Conservation (phyloP, 169 alveolate genomes). For the Theileria luwenshuni region DNA sequence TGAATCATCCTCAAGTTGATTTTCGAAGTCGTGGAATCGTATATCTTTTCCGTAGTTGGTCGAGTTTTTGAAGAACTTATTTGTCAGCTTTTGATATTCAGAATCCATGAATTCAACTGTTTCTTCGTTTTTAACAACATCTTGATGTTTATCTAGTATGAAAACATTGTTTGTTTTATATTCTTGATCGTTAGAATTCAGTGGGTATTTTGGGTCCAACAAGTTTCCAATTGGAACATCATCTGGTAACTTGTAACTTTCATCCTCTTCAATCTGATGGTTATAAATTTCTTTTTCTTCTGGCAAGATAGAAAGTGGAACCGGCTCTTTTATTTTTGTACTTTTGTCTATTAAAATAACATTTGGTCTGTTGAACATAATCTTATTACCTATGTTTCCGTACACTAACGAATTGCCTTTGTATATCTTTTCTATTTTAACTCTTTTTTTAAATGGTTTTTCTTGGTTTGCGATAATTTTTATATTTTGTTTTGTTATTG, state of each 20-base stretch:
- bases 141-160: conserved; percentile 1
- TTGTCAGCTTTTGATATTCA: conserved; percentile 1
- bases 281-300: background rate
- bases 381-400: conserved; percentile 15
- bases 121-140: background rate
- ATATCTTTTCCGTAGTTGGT: conserved; percentile 17
- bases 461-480: background rate
- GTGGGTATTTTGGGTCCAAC: conserved; percentile 1
- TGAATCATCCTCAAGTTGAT: conserved; percentile 5
- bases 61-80: conserved; percentile 1
- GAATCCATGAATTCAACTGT: conserved; percentile 4
- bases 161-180: background rate
- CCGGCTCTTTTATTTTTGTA: background rate
- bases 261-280: background rate
- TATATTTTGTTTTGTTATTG: conserved; percentile 1
- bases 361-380: background rate
- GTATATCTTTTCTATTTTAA: conserved; percentile 2
- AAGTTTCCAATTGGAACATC: conserved; percentile 16
- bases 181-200: background rate
- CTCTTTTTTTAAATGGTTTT: background rate
- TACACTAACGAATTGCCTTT: conserved; percentile 9
- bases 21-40: conserved; percentile 9
- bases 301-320: background rate
- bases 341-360: background rate
- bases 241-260: conserved; percentile 13